Base-by-base conservation (phyloP, 225 moss, liverwort and hornwort genomes). In the Asterella californica region DNA sequence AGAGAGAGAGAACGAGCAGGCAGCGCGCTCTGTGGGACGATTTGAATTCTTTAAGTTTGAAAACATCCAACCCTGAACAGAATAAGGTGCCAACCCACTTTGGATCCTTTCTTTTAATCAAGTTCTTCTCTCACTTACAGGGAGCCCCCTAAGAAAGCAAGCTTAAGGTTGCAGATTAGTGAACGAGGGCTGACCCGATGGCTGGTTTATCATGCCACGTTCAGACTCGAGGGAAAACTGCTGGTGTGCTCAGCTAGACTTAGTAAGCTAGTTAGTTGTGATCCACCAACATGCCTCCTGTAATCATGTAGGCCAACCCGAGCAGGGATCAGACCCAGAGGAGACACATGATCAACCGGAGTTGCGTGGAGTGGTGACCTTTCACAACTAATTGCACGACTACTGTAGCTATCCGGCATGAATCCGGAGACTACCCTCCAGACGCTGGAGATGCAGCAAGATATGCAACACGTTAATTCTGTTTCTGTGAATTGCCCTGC, bases 121-220 rank as follows among this genome's bases (percentile, higher is more conserved):
- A 0, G 2, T 7, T 46, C 45, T 14, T 7, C 42, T 68, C 68
- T 5, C 37, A 17, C 32, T 37, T 42, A 70, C 70, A 29, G 72
- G 50, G 27, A 64, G n/a, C n/a, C 48, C 48, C 14, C 42, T 50
- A 24, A 72, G 72, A 49, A 15, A 42, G 42, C 3, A 3, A 42
- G 42, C 3, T 7, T 42, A 42, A n/a, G 25, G 19, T 12, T 72
- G 47, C 27, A 71, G 71, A 48, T 50, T 72, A 29, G 27, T 72
- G 45, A 15, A 29, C 5, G 8, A 25, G 57, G 47, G 29, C 21
- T 72, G 32, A 12, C 32, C 25, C 17, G 52, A 64, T 29, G 25
- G 64, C 27, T 29, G 27, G 15, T 74, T 74, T 53, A 74, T 74
- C 74, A 74, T 74, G 74, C 74, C 74, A 74, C 74, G 52, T 74